Evolutionary conservation across 169 alveolate genomes (phyloP).

Genomic region (Fabrea salina): DNA sequence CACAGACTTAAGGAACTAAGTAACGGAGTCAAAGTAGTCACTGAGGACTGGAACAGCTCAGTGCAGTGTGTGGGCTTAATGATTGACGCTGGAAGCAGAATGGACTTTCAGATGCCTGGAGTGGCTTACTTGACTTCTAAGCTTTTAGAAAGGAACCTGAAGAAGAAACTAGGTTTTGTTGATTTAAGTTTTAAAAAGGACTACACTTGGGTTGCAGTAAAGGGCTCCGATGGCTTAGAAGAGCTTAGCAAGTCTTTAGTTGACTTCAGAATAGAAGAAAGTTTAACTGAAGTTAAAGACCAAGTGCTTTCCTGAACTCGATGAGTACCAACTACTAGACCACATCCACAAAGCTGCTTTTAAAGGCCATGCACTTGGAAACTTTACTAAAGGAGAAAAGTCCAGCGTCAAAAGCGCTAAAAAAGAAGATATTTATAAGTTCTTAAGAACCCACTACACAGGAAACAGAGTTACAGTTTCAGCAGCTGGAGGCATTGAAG

Average conservation of each 20-base stretch:
- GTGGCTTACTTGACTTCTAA: not conserved
- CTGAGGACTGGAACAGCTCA: not conserved
- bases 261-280: too few species aligned
- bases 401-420: not conserved
- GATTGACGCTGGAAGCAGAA: constrained; percentile 15
- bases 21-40: not conserved
- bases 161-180: too few species aligned
- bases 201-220: not conserved
- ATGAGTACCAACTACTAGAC: not conserved
- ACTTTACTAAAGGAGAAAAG: not conserved
- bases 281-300: too few species aligned
- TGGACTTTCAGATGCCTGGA: not conserved
- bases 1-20: not conserved
- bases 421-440: not conserved
- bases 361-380: constrained; percentile 3
- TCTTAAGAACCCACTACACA: not conserved
- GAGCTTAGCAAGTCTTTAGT: too few species aligned
- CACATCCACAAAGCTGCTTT: not conserved
- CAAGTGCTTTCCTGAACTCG: too few species aligned
- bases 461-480: not conserved
- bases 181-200: not conserved
- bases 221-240: too few species aligned
- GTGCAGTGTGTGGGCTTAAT: not conserved
- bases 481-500: constrained; percentile 1
- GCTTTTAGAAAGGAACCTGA: too few species aligned